phyloP scores from a whole-genome alignment of 1,139 yeast genomes.

The Candida gigantensis region DNA sequence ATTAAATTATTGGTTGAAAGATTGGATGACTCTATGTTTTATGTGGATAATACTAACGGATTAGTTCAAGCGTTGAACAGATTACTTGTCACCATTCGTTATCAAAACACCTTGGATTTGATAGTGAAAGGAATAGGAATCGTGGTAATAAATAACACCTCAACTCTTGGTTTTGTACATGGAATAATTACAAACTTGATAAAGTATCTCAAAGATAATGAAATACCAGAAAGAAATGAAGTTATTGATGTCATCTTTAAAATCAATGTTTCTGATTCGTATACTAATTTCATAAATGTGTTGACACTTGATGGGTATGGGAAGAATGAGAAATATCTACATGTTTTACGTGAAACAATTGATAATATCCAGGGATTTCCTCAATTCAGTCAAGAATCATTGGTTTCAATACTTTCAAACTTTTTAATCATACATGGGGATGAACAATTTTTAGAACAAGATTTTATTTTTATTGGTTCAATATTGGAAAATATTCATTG shows the following conservation, averaged over 20 bases:
- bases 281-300: slow-evolving; percentile 9
- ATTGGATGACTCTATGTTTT: slow-evolving; percentile 1
- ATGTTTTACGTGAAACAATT: slow-evolving; percentile 3
- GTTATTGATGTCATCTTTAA: slow-evolving; percentile 7
- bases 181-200: slow-evolving; percentile 1
- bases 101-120: background rate
- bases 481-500: slow-evolving; percentile 26
- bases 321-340: slow-evolving; percentile 2
- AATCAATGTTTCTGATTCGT: slow-evolving; percentile 5
- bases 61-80: slow-evolving; percentile 2
- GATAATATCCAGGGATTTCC: background rate
- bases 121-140: background rate
- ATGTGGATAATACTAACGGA: background rate
- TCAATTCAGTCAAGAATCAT: slow-evolving; percentile 6
- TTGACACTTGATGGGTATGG: slow-evolving; percentile 6
- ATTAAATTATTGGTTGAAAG: slow-evolving; percentile 2
- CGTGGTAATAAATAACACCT: background rate
- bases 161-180: background rate
- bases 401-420: slow-evolving; percentile 21
- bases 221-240: slow-evolving; percentile 2
- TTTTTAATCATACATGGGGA: slow-evolving; percentile 23
- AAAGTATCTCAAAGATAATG: slow-evolving; percentile 1
- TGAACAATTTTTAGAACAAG: slow-evolving; percentile 17
- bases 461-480: slow-evolving; percentile 23
- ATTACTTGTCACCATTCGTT: background rate